Evolutionary conservation across 805 yeast species (phyloP).

Genomic region (Ogataea thermomethanolica): DNA sequence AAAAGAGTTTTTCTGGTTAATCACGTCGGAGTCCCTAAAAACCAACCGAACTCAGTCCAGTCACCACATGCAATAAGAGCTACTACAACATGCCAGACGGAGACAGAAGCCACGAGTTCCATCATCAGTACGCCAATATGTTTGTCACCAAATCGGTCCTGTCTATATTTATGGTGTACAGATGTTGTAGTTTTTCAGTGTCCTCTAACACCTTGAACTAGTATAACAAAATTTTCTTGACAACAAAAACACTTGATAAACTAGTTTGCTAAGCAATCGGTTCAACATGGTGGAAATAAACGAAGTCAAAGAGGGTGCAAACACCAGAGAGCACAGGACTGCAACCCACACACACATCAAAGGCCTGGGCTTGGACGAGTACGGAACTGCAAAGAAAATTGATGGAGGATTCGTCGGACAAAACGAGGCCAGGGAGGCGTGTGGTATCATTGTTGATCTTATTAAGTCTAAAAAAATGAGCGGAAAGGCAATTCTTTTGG

Average conservation of each 20-base stretch:
- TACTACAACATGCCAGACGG: too few relatives aligned
- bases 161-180: too few relatives aligned
- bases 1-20: too few relatives aligned
- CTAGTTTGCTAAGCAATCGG: slow-evolving; percentile 2
- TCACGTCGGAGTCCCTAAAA: too few relatives aligned
- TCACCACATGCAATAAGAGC: too few relatives aligned
- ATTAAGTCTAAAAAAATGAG: slow-evolving; percentile 93
- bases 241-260: slow-evolving; percentile 6
- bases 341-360: slow-evolving; percentile 99
- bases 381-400: slow-evolving; percentile 74
- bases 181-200: too few relatives aligned
- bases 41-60: too few relatives aligned
- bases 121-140: too few relatives aligned
- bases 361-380: slow-evolving; percentile 94
- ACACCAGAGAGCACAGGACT: slow-evolving; percentile 30
- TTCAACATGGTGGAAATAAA: slow-evolving; percentile 65
- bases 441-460: slow-evolving; percentile 90
- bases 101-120: too few relatives aligned
- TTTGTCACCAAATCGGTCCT: too few relatives aligned
- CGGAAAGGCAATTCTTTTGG: slow-evolving; percentile 91
- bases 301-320: slow-evolving; percentile 58
- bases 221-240: slow-evolving; percentile 6
- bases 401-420: slow-evolving; percentile 98
- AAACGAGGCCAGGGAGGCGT: slow-evolving; percentile 89
- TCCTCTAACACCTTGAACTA: too few relatives aligned